Conservation (phyloP, 176 grass and related monocot species). For the Poa annua region DNA sequence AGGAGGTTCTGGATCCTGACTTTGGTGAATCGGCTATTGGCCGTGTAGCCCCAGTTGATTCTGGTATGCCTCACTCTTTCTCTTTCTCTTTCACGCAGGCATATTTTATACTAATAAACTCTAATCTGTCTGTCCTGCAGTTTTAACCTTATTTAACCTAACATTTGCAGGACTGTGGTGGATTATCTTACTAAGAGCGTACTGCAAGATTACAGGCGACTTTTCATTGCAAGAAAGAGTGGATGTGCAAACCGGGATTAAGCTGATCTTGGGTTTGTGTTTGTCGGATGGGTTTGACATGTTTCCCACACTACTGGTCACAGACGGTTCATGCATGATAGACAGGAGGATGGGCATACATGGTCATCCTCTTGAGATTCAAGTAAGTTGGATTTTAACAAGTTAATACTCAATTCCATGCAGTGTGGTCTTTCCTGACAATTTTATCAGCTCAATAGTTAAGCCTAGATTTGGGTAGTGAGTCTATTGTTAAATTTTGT, state of each 20-base stretch:
- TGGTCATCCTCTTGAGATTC: conserved; percentile 89
- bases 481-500: not conserved
- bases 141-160: conserved; percentile 20
- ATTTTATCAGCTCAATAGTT: not conserved
- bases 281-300: conserved; percentile 87
- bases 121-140: not conserved
- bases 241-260: conserved; percentile 83
- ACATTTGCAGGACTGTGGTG: conserved; percentile 71
- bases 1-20: conserved; percentile 84
- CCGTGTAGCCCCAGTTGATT: conserved; percentile 85
- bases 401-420: not conserved
- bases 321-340: conserved; percentile 91
- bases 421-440: conserved; percentile 25
- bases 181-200: conserved; percentile 86
- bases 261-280: conserved; percentile 74
- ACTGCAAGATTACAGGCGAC: conserved; percentile 84
- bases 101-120: not conserved
- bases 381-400: conserved; percentile 51
- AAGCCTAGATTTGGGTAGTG: not conserved
- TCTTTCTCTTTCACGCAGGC: not conserved
- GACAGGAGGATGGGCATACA: conserved; percentile 89
- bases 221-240: conserved; percentile 69
- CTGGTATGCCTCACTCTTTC: conserved; percentile 43
- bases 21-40: conserved; percentile 87
- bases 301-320: conserved; percentile 84